A percentile compares a stretch with the other conserved stretches of the same genome.
phyloP scores from a whole-genome alignment of 345 rosid genomes.

The Sisymbrium altissimum region DNA sequence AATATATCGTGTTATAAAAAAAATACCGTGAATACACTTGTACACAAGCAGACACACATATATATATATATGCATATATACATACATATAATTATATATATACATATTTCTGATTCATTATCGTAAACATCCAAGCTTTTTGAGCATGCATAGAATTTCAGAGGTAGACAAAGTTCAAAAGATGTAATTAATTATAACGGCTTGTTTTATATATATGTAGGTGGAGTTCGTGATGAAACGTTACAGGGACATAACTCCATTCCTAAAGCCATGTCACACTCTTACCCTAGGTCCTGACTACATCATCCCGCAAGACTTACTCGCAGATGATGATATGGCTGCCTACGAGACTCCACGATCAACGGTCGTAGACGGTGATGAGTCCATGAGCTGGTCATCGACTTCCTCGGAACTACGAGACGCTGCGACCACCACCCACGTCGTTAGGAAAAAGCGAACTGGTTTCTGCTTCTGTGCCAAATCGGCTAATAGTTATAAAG shows the following conservation, averaged over 20 bases:
- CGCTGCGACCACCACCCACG: constrained; percentile 28
- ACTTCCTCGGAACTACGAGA: constrained; percentile 47
- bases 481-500: constrained; percentile 47
- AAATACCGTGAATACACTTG: background rate
- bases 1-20: background rate
- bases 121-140: background rate
- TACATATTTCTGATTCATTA: background rate
- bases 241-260: constrained; percentile 62
- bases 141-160: background rate
- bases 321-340: constrained; percentile 53
- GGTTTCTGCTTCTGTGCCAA: constrained; percentile 60
- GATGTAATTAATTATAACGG: background rate
- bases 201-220: constrained; percentile 31
- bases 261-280: constrained; percentile 57
- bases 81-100: no score
- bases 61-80: background rate
- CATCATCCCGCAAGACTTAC: constrained; percentile 73
- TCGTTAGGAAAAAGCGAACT: constrained; percentile 76
- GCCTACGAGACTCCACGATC: constrained; percentile 55
- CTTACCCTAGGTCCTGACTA: constrained; percentile 84
- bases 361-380: constrained; percentile 69
- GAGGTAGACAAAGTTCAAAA: background rate
- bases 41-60: background rate
- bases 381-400: constrained; percentile 71
- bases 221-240: constrained; percentile 92